These are phyloP conservation scores for Aspergillus spinulosporus DNA, from an alignment of 2,329 filamentous ascomycete genomes.

Conservation along the genomic window DNA sequence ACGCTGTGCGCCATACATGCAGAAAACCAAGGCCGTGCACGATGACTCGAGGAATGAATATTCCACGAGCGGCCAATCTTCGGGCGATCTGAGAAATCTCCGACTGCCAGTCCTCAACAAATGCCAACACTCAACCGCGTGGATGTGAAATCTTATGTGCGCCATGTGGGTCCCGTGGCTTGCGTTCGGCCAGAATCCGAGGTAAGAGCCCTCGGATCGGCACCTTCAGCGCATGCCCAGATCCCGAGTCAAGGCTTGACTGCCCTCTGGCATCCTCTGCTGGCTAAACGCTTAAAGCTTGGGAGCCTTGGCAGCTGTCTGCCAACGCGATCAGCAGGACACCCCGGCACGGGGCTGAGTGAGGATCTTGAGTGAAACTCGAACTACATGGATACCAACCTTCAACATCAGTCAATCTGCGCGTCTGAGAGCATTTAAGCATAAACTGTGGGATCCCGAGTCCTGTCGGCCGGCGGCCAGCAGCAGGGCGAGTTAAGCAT, in stretches of 20 bases:
- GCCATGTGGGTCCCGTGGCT: not conserved
- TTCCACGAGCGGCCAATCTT: not conserved
- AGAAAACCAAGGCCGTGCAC: not conserved
- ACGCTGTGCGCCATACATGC: not conserved
- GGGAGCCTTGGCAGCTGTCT: not conserved
- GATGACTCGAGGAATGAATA: not conserved
- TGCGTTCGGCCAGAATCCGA: constrained; percentile 6
- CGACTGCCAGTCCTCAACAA: not conserved
- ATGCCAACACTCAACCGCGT: not conserved
- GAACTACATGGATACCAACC: not conserved
- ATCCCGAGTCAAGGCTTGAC: constrained; percentile 6
- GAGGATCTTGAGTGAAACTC: not conserved
- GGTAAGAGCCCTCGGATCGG: not conserved
- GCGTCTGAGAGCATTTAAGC: not conserved
- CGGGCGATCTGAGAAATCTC: not conserved
- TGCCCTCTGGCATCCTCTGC: not conserved
- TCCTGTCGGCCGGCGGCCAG: not conserved
- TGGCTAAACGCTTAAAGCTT: constrained; percentile 3
- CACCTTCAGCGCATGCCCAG: not conserved
- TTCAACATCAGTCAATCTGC: not conserved
- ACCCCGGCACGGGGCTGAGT: not conserved
- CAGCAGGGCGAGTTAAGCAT: not conserved
- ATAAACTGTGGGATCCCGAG: not conserved
- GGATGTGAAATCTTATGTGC: not conserved
- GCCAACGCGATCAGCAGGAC: not conserved